These are phyloP conservation scores for Eucalyptus urophylla DNA, from an alignment of 345 rosid species.

Conservation along the genomic window DNA sequence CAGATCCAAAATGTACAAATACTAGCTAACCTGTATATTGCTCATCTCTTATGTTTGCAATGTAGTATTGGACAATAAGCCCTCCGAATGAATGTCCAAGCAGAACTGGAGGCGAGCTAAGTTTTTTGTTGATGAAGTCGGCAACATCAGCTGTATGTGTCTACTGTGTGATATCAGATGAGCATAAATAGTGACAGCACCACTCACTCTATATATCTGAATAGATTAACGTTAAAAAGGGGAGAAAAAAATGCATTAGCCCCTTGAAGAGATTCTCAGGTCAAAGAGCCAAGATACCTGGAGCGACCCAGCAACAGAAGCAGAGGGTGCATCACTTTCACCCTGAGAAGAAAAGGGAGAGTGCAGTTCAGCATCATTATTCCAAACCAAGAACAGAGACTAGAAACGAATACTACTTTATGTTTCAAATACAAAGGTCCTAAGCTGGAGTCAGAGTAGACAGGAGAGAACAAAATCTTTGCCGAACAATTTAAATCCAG, in stretches of 20 bases:
- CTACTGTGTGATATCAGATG: constrained; percentile 36
- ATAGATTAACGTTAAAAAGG: background rate
- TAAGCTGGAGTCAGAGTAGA: background rate
- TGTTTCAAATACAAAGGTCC: background rate
- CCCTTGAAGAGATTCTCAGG: background rate
- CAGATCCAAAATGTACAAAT: background rate
- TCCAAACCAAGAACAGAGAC: background rate
- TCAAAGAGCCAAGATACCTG: constrained; percentile 29
- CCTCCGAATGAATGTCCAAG: constrained; percentile 96
- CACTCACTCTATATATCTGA: background rate
- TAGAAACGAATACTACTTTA: background rate
- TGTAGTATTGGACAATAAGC: constrained; percentile 68
- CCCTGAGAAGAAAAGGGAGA: constrained; percentile 33
- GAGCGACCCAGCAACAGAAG: constrained; percentile 66
- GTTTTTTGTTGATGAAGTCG: constrained; percentile 46
- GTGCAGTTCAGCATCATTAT: background rate
- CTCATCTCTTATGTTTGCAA: constrained; percentile 36
- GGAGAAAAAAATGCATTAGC: background rate
- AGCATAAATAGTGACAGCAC: background rate
- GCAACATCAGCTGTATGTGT: constrained; percentile 86
- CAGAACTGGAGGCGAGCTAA: constrained; percentile 49
- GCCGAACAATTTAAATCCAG: background rate
- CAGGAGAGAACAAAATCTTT: background rate
- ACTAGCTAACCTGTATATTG: constrained; percentile 17
- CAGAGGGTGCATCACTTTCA: constrained; percentile 71